Evolutionary conservation across 2,329 filamentous ascomycete genomes (phyloP).

Genomic region (Cercospora sesami): DNA sequence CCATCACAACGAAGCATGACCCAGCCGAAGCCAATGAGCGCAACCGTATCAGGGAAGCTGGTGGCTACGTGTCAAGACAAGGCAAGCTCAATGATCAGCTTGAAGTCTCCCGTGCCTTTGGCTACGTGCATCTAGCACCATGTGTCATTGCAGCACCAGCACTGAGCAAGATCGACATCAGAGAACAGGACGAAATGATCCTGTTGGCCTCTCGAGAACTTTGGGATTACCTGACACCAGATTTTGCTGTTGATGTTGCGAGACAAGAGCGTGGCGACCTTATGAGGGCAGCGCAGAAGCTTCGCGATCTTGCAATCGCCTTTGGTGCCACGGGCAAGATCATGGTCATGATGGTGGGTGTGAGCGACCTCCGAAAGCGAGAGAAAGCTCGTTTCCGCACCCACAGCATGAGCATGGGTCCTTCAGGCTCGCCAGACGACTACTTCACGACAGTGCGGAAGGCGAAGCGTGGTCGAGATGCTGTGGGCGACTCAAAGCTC

Average conservation of each 20-base stretch:
- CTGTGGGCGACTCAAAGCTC: conserved; percentile 77
- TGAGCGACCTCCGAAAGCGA: conserved; percentile 84
- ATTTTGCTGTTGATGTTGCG: conserved; percentile 88
- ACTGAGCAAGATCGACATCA: conserved; percentile 73
- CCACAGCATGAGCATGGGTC: conserved; percentile 81
- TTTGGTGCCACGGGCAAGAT: conserved; percentile 93
- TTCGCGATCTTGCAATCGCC: conserved; percentile 90
- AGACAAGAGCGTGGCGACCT: conserved; percentile 82
- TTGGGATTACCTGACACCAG: conserved; percentile 90
- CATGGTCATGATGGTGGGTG: conserved; percentile 98
- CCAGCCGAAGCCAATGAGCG: conserved; percentile 83
- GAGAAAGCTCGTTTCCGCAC: conserved; percentile 74
- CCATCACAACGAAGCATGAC: conserved; percentile 89
- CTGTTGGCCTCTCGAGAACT: conserved; percentile 87
- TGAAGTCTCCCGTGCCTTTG: conserved; percentile 90
- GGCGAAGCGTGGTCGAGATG: conserved; percentile 59
- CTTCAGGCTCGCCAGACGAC: conserved; percentile 71
- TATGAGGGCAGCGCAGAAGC: conserved; percentile 92
- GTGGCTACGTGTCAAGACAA: conserved; percentile 92
- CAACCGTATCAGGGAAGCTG: conserved; percentile 86
- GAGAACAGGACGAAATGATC: conserved; percentile 90
- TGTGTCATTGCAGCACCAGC: conserved; percentile 89
- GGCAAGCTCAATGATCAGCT: conserved; percentile 90
- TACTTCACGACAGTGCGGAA: conserved; percentile 65
- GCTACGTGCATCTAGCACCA: conserved; percentile 89